Base-by-base conservation (phyloP, 1,284 basidiomycete species). In the Melanopsichium pennsylvanicum region DNA sequence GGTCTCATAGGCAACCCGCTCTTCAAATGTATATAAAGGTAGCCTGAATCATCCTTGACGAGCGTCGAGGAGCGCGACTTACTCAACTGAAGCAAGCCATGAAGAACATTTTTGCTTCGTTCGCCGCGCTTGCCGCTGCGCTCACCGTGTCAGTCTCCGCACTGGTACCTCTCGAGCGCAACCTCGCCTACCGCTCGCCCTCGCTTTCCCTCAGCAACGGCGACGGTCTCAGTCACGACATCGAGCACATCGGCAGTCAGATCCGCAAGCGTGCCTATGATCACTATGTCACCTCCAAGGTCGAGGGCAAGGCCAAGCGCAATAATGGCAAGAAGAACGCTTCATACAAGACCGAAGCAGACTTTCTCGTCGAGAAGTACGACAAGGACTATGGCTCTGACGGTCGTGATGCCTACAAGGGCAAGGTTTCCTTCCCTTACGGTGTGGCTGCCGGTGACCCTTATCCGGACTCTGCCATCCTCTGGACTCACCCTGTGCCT, bases 391-490 rank as follows among this genome's bases (percentile, higher is more conserved):
- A 50, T 23, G 70, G 70, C 12, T 50, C 43, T 18, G 67, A 68
- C 32, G 67, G 66, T 13, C 48, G 49, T 3, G 50, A 57, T 10
- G 62, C 66, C n/a, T 77, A 72, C 54, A 66, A 70, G 40, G 79
- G 81, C 37, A 72, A 72, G 18, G 42, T 79, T n/a, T 55, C 52
- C 15, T 78, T 79, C 44, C 69, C 70, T 0, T 76, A 71, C 36
- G 56, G 85, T 43, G 85, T 86, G 83, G 77, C 71, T 82, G 75
- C 78, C 82, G 88, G 87, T 16, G 88, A 88, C 70, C 87, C 87
- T 5, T 85, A 86, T 41, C 85, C 86, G 63, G 84, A 83, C 8
- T 87, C 86, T 27, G 84, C 87, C 29, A 82, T 88, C 27, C 84
- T 89, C 13, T 88, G 87, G 87, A 88, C 87, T 2, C 64, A 74